phyloP scores from a whole-genome alignment of 1,139 yeast genomes.

The Arxiozyma telluris region DNA sequence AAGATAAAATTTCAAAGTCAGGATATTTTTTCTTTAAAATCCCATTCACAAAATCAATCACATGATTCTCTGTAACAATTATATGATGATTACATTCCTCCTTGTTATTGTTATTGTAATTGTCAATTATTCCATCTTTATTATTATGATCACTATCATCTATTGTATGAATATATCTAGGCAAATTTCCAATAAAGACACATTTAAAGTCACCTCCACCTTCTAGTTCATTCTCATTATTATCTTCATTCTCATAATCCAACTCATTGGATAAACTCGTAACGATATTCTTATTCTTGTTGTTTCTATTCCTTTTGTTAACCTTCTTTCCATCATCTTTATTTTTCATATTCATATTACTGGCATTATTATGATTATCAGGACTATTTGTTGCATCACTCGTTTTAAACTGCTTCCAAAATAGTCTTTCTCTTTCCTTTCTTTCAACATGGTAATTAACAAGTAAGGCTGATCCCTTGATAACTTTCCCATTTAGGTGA shows the following conservation, averaged over 20 bases:
- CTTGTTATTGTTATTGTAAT: neutral
- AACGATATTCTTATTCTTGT: too few relatives aligned
- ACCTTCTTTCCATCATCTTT: neutral
- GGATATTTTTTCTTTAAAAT: slow-evolving; percentile 9
- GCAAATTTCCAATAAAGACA: slow-evolving; percentile 28
- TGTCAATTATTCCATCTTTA: neutral
- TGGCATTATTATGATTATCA: neutral
- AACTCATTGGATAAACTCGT: neutral
- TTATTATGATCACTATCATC: neutral
- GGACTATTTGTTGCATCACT: slow-evolving; percentile 8
- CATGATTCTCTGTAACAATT: slow-evolving; percentile 15
- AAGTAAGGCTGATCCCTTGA: slow-evolving; percentile 36
- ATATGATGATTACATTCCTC: neutral
- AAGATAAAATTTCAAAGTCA: slow-evolving; percentile 19
- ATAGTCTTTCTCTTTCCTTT: slow-evolving; percentile 37
- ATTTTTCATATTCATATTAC: neutral
- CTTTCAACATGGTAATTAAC: slow-evolving; percentile 46
- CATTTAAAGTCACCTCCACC: slow-evolving; percentile 17
- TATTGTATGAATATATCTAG: slow-evolving; percentile 7
- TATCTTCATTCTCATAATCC: slow-evolving; percentile 7
- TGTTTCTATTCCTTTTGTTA: slow-evolving; percentile 7
- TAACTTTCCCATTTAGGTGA: slow-evolving; percentile 34
- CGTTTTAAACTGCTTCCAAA: slow-evolving; percentile 24
- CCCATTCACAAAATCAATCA: slow-evolving; percentile 15
- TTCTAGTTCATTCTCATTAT: neutral